Base-by-base conservation (phyloP, 495 filamentous ascomycete genomes). In the Delitschia confertaspora region DNA sequence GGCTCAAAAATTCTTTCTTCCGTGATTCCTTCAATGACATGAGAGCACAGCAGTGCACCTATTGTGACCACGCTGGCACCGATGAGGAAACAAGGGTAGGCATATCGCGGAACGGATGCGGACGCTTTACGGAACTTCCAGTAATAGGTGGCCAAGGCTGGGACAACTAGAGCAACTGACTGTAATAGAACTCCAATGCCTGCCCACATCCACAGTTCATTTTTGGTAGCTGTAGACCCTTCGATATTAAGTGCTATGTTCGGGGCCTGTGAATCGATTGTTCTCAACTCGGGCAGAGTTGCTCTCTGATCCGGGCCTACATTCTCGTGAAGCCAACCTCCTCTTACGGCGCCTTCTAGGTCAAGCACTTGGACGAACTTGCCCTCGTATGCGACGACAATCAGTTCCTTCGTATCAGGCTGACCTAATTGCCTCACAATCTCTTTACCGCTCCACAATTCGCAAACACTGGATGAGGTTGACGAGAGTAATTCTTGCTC, bases 391-490 rank as follows among this genome's bases (percentile, higher is more conserved):
- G 7, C 4, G 2, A 8, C 4, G 10, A 29, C 6, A 8, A 43
- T 30, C 3, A 49, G 26, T 18, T 49, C 46, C 18, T 24, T 43
- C 7, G 32, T 26, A 4, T 42, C 14, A 6, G 29, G 16, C 2
- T 20, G 5, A 6, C 59, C 57, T 3, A 49, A 3, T 3, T 43
- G 39, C 4, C 58, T 32, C 27, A 58, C 42, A n/a, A 60, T 44
- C 1, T 42, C 32, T 2, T 22, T 2, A 13, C 39, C 39, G 25
- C 24, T 38, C 47, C 47, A 50, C 6, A 50, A 2, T 13, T 50
- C 47, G 21, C 47, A 50, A 13, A 50, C 47, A 14, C 38, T 21
- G 2, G 26, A 14, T 3, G 23, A 38, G 0, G 40, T 50, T 1
- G 39, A 43, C 4, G 40, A 44, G 1, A 44, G 39, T 25, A 50